Evolutionary conservation across 768 basidiomycete genomes (phyloP), one percentile per base, ranked within the genome.

Genomic region (Sarcomyxa edulis): DNA sequence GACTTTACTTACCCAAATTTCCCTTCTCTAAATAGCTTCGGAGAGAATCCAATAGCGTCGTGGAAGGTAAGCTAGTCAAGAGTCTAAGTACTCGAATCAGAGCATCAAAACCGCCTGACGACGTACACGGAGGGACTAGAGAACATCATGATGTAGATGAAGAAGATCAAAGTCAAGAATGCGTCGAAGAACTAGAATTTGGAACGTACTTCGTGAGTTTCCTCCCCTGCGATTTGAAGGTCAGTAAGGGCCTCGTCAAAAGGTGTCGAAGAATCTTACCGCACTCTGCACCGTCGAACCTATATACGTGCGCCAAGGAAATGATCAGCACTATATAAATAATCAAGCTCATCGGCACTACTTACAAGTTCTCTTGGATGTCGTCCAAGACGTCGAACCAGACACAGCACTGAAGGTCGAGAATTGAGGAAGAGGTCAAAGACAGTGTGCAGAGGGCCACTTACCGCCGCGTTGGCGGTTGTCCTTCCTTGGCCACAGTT

Each of bases 311-410:
- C 9, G 1, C 29, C 4, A 32, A 16, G 2, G 3, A 19, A 11
- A 9, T 31, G 20, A 15, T n/a, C 20, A 41, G 11, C 25, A 12
- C n/a, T 16, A 11, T 14, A 16, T 20, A 24, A n/a, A n/a, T n/a
- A n/a, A n/a, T n/a, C n/a, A n/a, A n/a, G n/a, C n/a, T n/a, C n/a
- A n/a, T n/a, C n/a, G n/a, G n/a, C n/a, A n/a, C n/a, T 9, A 45
- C 51, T 38, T 23, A 51, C 53, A 63, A 31, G 40, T 62, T 59
- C 21, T 39, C 40, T 39, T 62, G 62, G 18, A 66, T 48, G 38
- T 64, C 61, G 36, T 62, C 58, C 22, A 62, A 47, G 14, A 66
- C 55, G 28, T 60, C 50, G 40, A 60, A 62, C 55, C 58, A 63
- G n/a, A 48, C 37, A 46, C 60, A 63, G 39, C 61, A 63, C 39